A percentile compares a stretch with the other conserved stretches of the same genome.
These are phyloP conservation scores for Aspergillus transmontanensis DNA, from an alignment of 2,329 filamentous ascomycete genomes.

Conservation along the genomic window DNA sequence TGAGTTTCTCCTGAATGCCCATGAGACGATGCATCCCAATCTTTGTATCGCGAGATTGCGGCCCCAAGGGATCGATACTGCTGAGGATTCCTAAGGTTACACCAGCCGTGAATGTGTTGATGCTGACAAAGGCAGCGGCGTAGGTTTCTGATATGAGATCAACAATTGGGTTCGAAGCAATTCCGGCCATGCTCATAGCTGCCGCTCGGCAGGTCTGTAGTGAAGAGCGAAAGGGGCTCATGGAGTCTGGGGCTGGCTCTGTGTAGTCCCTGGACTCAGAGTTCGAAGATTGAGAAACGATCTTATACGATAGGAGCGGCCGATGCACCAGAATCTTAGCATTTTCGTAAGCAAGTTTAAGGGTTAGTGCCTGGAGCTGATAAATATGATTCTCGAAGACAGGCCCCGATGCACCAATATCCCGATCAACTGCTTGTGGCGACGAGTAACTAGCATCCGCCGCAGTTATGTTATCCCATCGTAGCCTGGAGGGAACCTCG, in stretches of 20 bases:
- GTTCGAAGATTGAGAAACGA: background rate
- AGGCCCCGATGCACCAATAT: conserved; percentile 27
- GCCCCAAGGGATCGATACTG: conserved; percentile 24
- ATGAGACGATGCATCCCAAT: conserved; percentile 23
- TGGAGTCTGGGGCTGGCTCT: background rate
- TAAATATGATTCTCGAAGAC: conserved; percentile 31
- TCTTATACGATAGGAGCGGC: conserved; percentile 27
- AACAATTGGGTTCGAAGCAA: conserved; percentile 14
- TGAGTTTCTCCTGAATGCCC: conserved; percentile 22
- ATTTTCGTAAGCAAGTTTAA: conserved; percentile 39
- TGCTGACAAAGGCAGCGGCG: conserved; percentile 26
- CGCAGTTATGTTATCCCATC: background rate
- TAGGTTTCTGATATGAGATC: conserved; percentile 25
- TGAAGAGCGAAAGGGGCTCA: conserved; percentile 10
- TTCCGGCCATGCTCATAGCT: conserved; percentile 20
- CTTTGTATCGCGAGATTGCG: conserved; percentile 20
- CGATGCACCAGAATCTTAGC: conserved; percentile 34
- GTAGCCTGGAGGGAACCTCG: conserved; percentile 18
- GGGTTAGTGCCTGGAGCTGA: conserved; percentile 34
- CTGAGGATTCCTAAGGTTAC: conserved; percentile 24
- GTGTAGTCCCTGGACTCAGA: background rate
- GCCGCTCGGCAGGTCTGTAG: conserved; percentile 23
- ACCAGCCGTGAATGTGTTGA: conserved; percentile 30
- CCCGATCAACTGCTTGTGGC: conserved; percentile 21
- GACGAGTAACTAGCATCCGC: conserved; percentile 16